Percentiles rank a stretch among this genome's conserved stretches.
phyloP scores from a whole-genome alignment of 192 early-diverging fungal genomes.

The Endogone sp. region DNA sequence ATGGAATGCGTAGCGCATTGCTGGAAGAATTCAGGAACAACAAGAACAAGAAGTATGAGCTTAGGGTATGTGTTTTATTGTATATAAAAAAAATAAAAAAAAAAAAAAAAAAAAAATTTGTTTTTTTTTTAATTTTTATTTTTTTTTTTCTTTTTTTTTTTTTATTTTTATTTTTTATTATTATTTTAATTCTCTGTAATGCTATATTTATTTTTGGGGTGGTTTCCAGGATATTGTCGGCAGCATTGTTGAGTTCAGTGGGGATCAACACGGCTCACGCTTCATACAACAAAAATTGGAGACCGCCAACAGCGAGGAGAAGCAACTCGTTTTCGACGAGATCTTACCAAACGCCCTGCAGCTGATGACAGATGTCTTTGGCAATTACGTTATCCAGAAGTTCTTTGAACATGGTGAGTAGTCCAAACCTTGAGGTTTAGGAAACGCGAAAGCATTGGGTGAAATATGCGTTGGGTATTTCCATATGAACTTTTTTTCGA shows the following conservation, averaged over 20 bases:
- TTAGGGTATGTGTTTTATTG: constrained; percentile 52
- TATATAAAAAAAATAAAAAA: background rate
- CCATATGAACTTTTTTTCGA: too few relatives aligned
- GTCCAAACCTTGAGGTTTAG: too few relatives aligned
- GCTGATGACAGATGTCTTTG: constrained; percentile 99
- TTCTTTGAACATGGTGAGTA: constrained; percentile 96
- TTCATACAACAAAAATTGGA: constrained; percentile 99
- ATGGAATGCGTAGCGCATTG: constrained; percentile 74
- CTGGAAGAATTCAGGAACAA: constrained; percentile 97
- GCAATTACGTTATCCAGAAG: constrained; percentile 99
- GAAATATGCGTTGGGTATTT: too few relatives aligned
- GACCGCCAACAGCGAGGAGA: constrained; percentile 87
- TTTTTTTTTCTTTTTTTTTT: background rate
- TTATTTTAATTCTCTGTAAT: too few relatives aligned
- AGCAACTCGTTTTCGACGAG: constrained; percentile 96
- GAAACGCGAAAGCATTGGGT: too few relatives aligned
- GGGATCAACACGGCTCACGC: constrained; percentile 97
- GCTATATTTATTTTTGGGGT: too few relatives aligned
- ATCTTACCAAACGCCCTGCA: constrained; percentile 86
- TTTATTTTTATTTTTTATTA: background rate
- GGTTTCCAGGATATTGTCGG: constrained; percentile 79
- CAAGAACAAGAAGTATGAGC: constrained; percentile 96
- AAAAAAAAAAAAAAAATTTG: constrained; percentile 4
- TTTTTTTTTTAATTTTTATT: constrained; percentile 2
- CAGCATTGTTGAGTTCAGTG: constrained; percentile 96